Conservation (phyloP, 2,329 filamentous ascomycete genomes). For the Chalara sp. region DNA sequence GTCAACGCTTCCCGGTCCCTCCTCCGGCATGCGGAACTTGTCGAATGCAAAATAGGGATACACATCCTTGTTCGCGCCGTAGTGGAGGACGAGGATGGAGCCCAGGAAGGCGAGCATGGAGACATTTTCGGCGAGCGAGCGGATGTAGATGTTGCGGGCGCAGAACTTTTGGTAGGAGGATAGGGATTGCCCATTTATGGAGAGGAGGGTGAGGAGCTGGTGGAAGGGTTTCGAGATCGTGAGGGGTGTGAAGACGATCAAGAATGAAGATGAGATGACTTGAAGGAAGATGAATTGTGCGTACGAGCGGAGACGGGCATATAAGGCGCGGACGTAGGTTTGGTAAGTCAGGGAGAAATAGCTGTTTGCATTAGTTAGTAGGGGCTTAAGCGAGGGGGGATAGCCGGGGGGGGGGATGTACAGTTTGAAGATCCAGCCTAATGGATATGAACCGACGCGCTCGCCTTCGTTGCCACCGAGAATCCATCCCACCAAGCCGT, state of each 20-base stretch:
- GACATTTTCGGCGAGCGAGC: conserved; percentile 59
- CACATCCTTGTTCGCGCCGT: conserved; percentile 59
- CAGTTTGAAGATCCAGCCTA: conserved; percentile 67
- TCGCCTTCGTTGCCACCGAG: conserved; percentile 59
- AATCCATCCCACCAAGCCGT: conserved; percentile 60
- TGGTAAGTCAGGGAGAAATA: conserved; percentile 66
- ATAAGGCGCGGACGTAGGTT: conserved; percentile 63
- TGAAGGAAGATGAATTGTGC: conserved; percentile 60
- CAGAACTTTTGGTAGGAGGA: conserved; percentile 59
- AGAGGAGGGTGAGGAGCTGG: conserved; percentile 44
- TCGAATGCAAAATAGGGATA: conserved; percentile 67
- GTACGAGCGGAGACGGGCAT: conserved; percentile 60
- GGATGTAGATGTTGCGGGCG: conserved; percentile 60
- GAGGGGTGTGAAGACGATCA: conserved; percentile 57
- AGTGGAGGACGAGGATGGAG: conserved; percentile 58
- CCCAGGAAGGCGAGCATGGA: conserved; percentile 64
- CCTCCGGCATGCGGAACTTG: conserved; percentile 14
- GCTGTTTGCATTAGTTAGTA: conserved; percentile 11
- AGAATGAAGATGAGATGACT: conserved; percentile 53
- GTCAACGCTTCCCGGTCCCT: conserved; percentile 2
- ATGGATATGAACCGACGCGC: conserved; percentile 61
- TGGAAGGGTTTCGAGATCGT: conserved; percentile 57
- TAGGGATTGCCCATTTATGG: conserved; percentile 53
- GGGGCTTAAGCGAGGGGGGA: background rate
- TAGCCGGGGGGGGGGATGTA: conserved; percentile 34